These are phyloP conservation scores for Plasmodium coatneyi DNA, from an alignment of 169 alveolate genomes.

Conservation along the genomic window DNA sequence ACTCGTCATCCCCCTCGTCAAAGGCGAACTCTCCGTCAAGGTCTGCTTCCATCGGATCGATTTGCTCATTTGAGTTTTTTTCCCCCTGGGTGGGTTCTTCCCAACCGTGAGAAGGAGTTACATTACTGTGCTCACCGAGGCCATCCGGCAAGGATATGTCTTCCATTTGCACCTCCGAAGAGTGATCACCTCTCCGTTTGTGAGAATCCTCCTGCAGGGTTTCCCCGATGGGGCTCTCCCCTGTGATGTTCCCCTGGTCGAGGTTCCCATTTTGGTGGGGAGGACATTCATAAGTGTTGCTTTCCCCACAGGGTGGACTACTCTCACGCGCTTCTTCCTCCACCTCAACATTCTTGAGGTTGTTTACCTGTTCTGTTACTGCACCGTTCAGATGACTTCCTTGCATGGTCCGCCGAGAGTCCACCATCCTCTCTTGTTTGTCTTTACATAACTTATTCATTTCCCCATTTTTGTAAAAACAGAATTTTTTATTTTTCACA, in stretches of 20 bases:
- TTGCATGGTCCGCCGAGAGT: background rate
- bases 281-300: background rate
- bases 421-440: background rate
- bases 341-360: background rate
- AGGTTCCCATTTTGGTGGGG: background rate
- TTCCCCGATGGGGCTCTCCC: background rate
- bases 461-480: constrained; percentile 49
- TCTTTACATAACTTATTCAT: background rate
- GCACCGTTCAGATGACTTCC: background rate
- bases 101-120: background rate
- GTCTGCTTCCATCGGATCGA: background rate
- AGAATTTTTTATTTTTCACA: constrained; percentile 46
- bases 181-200: background rate
- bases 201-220: background rate
- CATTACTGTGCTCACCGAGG: background rate
- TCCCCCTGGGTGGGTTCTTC: background rate
- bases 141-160: background rate
- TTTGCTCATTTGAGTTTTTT: background rate
- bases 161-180: background rate
- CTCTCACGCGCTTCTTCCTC: background rate
- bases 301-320: background rate
- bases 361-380: background rate
- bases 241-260: background rate
- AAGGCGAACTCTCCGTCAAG: constrained; percentile 31
- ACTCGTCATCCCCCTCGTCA: background rate